A percentile compares a stretch with the other conserved stretches of the same genome.
Evolutionary conservation across 2,329 filamentous ascomycete genomes (phyloP).

Genomic region (Colletotrichum spinosum): DNA sequence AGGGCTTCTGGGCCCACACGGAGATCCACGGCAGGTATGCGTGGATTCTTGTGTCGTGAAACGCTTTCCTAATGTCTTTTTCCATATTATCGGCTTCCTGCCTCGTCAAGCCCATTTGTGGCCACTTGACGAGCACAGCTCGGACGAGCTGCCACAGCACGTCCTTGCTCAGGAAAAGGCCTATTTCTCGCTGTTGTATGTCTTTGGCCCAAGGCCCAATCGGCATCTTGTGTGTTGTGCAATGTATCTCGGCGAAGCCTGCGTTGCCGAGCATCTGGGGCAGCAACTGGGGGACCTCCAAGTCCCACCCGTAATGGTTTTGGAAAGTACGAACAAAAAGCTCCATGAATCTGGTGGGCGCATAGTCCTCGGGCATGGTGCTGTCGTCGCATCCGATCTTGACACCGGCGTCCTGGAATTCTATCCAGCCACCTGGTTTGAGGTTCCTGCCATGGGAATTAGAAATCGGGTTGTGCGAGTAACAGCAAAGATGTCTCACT

Average conservation of each 20-base stretch:
- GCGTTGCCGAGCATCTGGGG: conserved; percentile 44
- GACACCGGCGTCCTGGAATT: conserved; percentile 51
- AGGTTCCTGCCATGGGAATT: conserved; percentile 43
- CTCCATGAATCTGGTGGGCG: conserved; percentile 43
- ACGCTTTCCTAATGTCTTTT: conserved; percentile 45
- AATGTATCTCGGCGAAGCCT: conserved; percentile 50
- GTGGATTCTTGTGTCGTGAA: conserved; percentile 48
- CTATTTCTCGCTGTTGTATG: conserved; percentile 49
- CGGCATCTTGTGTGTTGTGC: conserved; percentile 46
- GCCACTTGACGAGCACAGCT: conserved; percentile 47
- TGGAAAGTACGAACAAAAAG: conserved; percentile 48
- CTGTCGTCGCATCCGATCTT: conserved; percentile 49
- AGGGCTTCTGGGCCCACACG: conserved; percentile 53
- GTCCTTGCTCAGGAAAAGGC: conserved; percentile 49
- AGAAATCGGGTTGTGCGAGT: conserved; percentile 10
- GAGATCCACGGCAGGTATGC: conserved; percentile 50
- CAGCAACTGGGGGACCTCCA: conserved; percentile 45
- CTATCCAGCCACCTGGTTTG: conserved; percentile 54
- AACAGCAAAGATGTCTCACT: conserved; percentile 42
- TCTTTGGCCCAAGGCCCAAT: conserved; percentile 54
- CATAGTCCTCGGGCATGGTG: conserved; percentile 35
- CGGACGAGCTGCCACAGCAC: conserved; percentile 48
- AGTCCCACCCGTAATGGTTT: conserved; percentile 49
- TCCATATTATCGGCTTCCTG: conserved; percentile 49
- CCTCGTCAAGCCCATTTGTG: conserved; percentile 45